phyloP scores from a whole-genome alignment of 768 basidiomycete species.

The Collybia nuda region DNA sequence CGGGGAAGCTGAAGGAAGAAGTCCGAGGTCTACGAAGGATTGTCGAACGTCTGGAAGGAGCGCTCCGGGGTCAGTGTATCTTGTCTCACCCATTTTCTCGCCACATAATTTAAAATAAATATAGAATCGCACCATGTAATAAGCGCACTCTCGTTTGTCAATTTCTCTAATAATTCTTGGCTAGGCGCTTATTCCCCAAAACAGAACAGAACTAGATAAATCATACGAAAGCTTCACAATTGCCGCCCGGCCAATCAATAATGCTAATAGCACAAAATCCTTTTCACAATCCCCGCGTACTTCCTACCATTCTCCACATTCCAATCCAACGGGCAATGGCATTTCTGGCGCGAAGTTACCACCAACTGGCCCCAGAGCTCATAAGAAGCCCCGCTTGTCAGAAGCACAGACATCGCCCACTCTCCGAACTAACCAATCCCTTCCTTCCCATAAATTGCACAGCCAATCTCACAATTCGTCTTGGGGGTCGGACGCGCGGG shows the following conservation, averaged over 20 bases:
- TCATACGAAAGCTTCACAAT: conserved; percentile 63
- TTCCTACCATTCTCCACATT: conserved; percentile 35
- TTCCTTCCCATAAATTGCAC: conserved; percentile 26
- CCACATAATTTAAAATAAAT: conserved; percentile 2
- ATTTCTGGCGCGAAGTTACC: conserved; percentile 48
- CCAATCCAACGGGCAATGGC: conserved; percentile 24
- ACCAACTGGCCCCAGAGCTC: conserved; percentile 78
- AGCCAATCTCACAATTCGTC: conserved; percentile 9
- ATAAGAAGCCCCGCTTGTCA: conserved; percentile 78
- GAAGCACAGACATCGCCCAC: conserved; percentile 41
- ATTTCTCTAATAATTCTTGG: conserved; percentile 9
- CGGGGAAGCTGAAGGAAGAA: conserved; percentile 81
- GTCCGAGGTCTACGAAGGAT: conserved; percentile 66
- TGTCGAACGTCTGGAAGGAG: conserved; percentile 68
- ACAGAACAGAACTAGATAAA: conserved; percentile 76
- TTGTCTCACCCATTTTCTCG: background rate
- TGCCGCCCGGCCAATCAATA: conserved; percentile 39
- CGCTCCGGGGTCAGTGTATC: conserved; percentile 65
- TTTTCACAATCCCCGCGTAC: conserved; percentile 50
- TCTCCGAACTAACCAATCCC: conserved; percentile 20
- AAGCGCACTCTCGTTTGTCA: conserved; percentile 66
- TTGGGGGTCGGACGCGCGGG: conserved; percentile 19
- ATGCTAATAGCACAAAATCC: conserved; percentile 32
- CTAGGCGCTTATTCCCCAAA: conserved; percentile 13
- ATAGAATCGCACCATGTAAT: conserved; percentile 80